Percentiles rank a stretch among this genome's conserved stretches.
Evolutionary conservation across 441 rosid species (phyloP).

Genomic region (Breynia disticha): DNA sequence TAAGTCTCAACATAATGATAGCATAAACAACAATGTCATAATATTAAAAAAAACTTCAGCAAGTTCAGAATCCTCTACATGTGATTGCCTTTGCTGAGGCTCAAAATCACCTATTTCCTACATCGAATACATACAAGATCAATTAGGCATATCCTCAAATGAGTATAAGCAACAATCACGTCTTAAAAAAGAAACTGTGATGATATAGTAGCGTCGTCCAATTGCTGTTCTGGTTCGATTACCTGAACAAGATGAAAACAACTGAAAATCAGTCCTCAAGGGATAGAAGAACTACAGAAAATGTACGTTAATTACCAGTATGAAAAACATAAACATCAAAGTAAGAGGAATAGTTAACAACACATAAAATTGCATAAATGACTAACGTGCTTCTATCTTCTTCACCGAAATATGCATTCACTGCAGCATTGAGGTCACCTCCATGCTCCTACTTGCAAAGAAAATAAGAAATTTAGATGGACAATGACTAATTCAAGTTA

Average conservation of each 20-base stretch:
- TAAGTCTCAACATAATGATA: too few relatives aligned
- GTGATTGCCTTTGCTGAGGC: slow-evolving; percentile 32
- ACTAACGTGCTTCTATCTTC: slow-evolving; percentile 67
- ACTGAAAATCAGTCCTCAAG: slow-evolving; percentile 1
- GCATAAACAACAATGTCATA: too few relatives aligned
- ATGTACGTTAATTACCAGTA: neutral
- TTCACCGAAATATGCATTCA: slow-evolving; percentile 81
- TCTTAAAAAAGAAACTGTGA: too few relatives aligned
- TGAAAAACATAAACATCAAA: slow-evolving; percentile 1
- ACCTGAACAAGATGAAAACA: slow-evolving; percentile 29
- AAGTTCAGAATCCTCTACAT: slow-evolving; percentile 43
- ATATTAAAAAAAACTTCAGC: too few relatives aligned
- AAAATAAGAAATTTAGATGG: too few relatives aligned
- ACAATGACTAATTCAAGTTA: too few relatives aligned
- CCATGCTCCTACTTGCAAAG: slow-evolving; percentile 50
- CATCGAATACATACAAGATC: slow-evolving; percentile 9
- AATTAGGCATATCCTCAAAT: slow-evolving; percentile 1
- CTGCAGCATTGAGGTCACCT: slow-evolving; percentile 90
- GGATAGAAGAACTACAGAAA: neutral
- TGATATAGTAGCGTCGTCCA: neutral
- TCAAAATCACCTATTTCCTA: slow-evolving; percentile 32
- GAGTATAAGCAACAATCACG: too few relatives aligned
- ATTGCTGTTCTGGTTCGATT: slow-evolving; percentile 13
- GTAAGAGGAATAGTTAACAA: neutral
- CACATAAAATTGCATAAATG: slow-evolving; percentile 7